Conservation (phyloP, 306 rosid species). For the Sesbania bispinosa region DNA sequence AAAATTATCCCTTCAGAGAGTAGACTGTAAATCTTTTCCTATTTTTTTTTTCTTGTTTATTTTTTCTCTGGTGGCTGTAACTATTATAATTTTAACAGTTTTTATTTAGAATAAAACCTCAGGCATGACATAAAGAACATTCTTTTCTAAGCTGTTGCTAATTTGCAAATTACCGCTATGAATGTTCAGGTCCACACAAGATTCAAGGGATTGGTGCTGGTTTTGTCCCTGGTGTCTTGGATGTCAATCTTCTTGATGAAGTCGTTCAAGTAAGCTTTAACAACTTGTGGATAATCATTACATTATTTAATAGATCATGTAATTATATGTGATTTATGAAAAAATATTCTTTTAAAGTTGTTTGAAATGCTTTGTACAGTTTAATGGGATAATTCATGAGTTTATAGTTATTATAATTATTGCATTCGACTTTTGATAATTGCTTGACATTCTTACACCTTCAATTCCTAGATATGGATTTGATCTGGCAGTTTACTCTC, state of each 20-base stretch:
- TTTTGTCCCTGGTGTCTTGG: conserved; percentile 77
- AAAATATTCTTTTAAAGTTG: not conserved
- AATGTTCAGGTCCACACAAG: conserved; percentile 77
- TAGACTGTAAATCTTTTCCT: not conserved
- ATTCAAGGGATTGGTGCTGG: conserved; percentile 96
- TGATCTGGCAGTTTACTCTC: not conserved
- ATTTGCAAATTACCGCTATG: conserved; percentile 3
- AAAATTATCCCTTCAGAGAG: not conserved
- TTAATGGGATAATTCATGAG: not conserved
- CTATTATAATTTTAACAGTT: not conserved
- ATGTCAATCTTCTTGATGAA: conserved; percentile 61
- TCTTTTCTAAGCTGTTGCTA: conserved; percentile 1
- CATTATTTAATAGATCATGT: not conserved
- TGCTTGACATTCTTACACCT: not conserved
- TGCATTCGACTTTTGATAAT: not conserved
- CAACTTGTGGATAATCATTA: conserved; percentile 11
- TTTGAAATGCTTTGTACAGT: not conserved
- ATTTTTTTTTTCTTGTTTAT: not conserved
- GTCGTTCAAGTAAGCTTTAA: conserved; percentile 57
- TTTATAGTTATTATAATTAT: not conserved
- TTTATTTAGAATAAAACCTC: not conserved
- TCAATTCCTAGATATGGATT: not conserved
- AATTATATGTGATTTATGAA: not conserved
- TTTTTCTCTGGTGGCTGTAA: not conserved
- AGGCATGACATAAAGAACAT: not conserved